phyloP scores from a whole-genome alignment of 306 rosid genomes.

The Inga leiocalycina region DNA sequence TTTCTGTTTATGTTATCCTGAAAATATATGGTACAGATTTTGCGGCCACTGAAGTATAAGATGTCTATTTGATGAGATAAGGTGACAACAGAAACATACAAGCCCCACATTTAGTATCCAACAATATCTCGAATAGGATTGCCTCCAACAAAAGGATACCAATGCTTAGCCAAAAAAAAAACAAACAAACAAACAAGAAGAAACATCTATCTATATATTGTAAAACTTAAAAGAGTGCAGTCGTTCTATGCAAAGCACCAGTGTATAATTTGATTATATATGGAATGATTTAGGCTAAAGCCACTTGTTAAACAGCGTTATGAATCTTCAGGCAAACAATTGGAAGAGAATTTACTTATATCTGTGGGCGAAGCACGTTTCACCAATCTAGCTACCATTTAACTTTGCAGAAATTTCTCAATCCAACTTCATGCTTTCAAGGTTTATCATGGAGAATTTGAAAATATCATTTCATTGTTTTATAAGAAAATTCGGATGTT shows the following conservation, averaged over 20 bases:
- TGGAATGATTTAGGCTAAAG: background rate
- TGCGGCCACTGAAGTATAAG: background rate
- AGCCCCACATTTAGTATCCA: fast-evolving
- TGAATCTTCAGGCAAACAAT: background rate
- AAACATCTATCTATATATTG: background rate
- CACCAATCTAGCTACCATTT: background rate
- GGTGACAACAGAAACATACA: background rate
- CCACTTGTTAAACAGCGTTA: background rate
- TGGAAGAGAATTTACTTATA: background rate
- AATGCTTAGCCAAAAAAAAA: too few species aligned
- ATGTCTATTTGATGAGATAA: background rate
- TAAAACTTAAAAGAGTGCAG: background rate
- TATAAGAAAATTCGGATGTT: background rate
- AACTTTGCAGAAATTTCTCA: background rate
- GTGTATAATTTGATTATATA: background rate
- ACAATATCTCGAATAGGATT: fast-evolving
- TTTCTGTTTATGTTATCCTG: background rate
- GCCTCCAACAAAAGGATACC: too few species aligned
- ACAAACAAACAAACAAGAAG: too few species aligned
- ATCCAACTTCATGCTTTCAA: background rate
- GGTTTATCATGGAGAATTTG: background rate
- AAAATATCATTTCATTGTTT: background rate
- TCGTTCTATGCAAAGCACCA: background rate
- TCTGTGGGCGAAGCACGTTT: background rate
- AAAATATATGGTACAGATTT: background rate